These are phyloP conservation scores for Handroanthus guayacan DNA, from an alignment of 257 asterid species.

Conservation along the genomic window DNA sequence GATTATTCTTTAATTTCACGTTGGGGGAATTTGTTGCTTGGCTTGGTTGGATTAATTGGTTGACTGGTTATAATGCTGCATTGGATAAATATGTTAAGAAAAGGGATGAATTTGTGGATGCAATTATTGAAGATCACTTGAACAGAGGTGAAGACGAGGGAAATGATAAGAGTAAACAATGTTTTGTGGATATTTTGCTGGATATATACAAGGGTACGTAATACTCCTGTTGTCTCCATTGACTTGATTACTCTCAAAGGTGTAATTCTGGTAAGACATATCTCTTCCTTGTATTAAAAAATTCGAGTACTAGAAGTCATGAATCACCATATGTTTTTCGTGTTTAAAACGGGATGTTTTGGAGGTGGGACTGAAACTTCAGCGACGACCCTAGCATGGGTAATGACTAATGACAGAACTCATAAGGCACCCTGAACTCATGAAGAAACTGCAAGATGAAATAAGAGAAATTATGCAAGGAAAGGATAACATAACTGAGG, in stretches of 20 bases:
- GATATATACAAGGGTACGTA: slow-evolving; percentile 31
- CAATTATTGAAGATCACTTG: slow-evolving; percentile 21
- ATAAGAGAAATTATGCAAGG: background rate
- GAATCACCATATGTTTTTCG: too few relatives aligned
- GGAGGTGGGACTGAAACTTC: slow-evolving; percentile 43
- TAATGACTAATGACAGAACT: slow-evolving; percentile 36
- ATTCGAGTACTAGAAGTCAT: too few relatives aligned
- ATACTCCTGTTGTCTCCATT: slow-evolving; percentile 27
- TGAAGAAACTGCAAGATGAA: slow-evolving; percentile 21
- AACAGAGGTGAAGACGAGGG: background rate
- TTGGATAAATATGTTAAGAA: background rate
- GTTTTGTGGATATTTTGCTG: slow-evolving; percentile 31
- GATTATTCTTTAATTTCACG: slow-evolving; percentile 17
- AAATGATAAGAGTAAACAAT: background rate
- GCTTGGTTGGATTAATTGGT: slow-evolving; percentile 42
- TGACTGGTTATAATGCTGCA: slow-evolving; percentile 25
- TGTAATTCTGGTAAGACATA: slow-evolving; percentile 21
- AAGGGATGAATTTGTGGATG: slow-evolving; percentile 33
- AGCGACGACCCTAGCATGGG: slow-evolving; percentile 35
- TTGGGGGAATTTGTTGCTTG: slow-evolving; percentile 39
- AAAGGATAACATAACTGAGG: background rate
- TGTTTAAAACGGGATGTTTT: slow-evolving; percentile 31
- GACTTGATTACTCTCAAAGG: slow-evolving; percentile 21
- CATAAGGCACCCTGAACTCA: slow-evolving; percentile 15
- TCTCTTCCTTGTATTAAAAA: background rate